Conservation (phyloP, 306 rosid genomes). For the Prunus fruticosa region DNA sequence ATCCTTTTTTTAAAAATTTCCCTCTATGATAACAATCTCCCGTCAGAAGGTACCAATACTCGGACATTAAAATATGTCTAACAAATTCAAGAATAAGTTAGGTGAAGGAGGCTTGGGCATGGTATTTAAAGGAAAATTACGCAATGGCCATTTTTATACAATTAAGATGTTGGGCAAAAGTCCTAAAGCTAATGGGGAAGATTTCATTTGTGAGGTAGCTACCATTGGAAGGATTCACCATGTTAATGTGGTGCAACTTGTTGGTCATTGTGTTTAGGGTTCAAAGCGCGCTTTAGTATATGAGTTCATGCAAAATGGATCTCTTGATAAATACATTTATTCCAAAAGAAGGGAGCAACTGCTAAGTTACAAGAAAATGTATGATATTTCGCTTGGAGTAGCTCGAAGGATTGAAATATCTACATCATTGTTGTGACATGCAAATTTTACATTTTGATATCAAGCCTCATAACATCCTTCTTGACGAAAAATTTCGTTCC, state of each 20-base stretch:
- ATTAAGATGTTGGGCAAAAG: constrained; percentile 2
- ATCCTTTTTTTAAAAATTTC: too few relatives aligned
- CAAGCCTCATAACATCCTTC: constrained; percentile 1
- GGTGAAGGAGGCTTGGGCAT: neutral
- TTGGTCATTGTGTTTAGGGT: neutral
- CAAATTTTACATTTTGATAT: constrained; percentile 15
- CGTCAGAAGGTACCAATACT: neutral
- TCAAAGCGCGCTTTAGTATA: neutral
- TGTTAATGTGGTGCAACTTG: neutral
- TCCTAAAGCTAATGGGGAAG: neutral
- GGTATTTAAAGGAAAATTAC: neutral
- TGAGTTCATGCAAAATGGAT: neutral
- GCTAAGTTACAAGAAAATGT: neutral
- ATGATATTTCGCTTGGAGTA: constrained; percentile 9
- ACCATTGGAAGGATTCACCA: constrained; percentile 12
- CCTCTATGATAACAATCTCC: neutral
- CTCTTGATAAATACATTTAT: neutral
- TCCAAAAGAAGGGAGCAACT: neutral
- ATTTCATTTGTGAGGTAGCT: neutral
- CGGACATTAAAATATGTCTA: neutral
- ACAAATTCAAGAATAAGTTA: neutral
- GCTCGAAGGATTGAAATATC: constrained; percentile 9
- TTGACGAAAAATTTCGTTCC: constrained; percentile 6
- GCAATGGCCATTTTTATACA: neutral
- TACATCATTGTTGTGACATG: constrained; percentile 8